Base-by-base conservation (phyloP, 176 grass and related monocot genomes). In the Dendrocalamus sinicus region DNA sequence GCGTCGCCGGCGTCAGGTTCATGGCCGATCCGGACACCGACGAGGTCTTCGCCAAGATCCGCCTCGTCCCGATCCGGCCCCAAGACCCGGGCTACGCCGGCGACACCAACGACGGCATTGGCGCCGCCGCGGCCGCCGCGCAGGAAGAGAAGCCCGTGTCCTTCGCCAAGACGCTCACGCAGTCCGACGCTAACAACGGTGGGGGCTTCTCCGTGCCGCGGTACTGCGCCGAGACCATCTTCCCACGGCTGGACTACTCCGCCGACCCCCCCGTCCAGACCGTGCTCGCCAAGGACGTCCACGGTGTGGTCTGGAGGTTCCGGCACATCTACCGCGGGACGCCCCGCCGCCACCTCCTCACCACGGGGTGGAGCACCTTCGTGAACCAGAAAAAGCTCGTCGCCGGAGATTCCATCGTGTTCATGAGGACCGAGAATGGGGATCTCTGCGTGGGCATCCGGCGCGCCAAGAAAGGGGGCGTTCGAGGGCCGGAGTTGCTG, bases 361-460 rank as follows among this genome's bases (percentile, higher is more conserved):
- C 97, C 71, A 99, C 97, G 3, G 97, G 97, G 0, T 99, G 97
- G 94, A 99, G 97, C 90, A 89, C 92, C 64, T 99, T 99, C 89
- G 97, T 99, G 28, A 99, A 99, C 74, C 97, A 99, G 64, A 99
- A 99, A 88, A 99, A 99, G 77, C 92, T 99, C 44, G 92, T 99
- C 30, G 97, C 97, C 3, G 97, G 97, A n/a, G 97, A 99, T 90
- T 99, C 94, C 32, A 99, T 99, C 88, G 94, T 99, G n/a, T 99
- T 99, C 89, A 87, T 96, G 82, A 66, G 94, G 69, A 93, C 97
- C 4, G 90, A 94, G 39, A 92, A 96, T 35, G 94, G 97, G 16
- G 94, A 94, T 61, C 92, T 96, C 61, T 99, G 94, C 82, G 97
- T 99, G 22, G 97, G 97, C 70, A 99, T 99, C 79, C 85, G 97